Evolutionary conservation across 1,139 yeast genomes (phyloP).

Genomic region (Saccharomyces pastorianus): DNA sequence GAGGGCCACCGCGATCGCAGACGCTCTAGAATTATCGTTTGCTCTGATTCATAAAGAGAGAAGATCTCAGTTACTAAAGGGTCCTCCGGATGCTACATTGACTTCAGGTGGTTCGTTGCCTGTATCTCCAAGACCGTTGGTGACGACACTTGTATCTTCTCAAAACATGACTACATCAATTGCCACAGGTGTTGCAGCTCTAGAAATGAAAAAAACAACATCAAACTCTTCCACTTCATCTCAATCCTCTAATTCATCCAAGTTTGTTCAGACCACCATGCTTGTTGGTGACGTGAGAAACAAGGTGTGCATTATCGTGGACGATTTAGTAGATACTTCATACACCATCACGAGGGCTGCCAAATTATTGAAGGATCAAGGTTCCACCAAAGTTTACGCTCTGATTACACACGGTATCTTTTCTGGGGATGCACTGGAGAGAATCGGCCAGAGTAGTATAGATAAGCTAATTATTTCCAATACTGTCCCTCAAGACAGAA

Average conservation of each 20-base stretch:
- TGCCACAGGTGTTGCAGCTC: slow-evolving; percentile 1
- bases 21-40: slow-evolving; percentile 77
- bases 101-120: slow-evolving; percentile 28
- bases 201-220: slow-evolving; percentile 2
- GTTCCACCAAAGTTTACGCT: slow-evolving; percentile 80
- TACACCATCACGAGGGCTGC: slow-evolving; percentile 91
- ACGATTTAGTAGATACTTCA: slow-evolving; percentile 91
- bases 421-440: slow-evolving; percentile 79
- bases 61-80: slow-evolving; percentile 40
- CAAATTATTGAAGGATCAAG: slow-evolving; percentile 81
- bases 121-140: slow-evolving; percentile 21
- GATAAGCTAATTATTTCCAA: slow-evolving; percentile 89
- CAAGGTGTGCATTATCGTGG: slow-evolving; percentile 77
- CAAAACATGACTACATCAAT: not conserved
- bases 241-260: slow-evolving; percentile 13
- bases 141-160: slow-evolving; percentile 14
- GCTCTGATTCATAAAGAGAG: slow-evolving; percentile 95
- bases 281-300: slow-evolving; percentile 87
- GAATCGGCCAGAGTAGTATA: slow-evolving; percentile 60
- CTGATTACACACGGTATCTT: slow-evolving; percentile 89
- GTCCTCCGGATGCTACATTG: slow-evolving; percentile 30
- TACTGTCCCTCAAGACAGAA: slow-evolving; percentile 73
- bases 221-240: slow-evolving; percentile 1
- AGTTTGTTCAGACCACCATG: slow-evolving; percentile 48
- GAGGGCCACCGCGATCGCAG: slow-evolving; percentile 91